Conservation (phyloP, 305 asterid genomes). For the Solanum chacoense region DNA sequence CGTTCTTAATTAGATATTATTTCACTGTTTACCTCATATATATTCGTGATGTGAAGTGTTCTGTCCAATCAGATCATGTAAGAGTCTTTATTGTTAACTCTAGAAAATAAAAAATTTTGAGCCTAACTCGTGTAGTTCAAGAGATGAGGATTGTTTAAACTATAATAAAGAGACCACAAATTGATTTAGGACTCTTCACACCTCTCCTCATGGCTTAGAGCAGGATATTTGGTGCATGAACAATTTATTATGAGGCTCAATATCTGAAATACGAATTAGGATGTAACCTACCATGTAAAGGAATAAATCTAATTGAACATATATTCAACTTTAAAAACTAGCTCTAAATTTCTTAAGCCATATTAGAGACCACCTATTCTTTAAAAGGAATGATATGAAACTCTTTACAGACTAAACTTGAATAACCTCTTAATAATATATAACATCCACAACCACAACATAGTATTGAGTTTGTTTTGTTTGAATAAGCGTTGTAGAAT, state of each 20-base stretch:
- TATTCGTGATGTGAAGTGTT: neutral
- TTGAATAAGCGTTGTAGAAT: neutral
- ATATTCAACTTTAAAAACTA: neutral
- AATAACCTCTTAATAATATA: neutral
- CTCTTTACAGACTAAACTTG: neutral
- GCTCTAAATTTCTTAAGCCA: neutral
- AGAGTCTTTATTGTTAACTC: neutral
- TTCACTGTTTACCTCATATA: neutral
- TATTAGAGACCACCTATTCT: neutral
- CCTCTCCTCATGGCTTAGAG: neutral
- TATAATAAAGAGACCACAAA: neutral
- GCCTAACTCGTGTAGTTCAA: neutral
- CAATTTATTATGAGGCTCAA: neutral
- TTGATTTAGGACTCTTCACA: neutral
- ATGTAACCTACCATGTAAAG: neutral
- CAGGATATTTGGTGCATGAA: fast-evolving
- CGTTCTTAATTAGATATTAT: neutral
- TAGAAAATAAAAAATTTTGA: neutral
- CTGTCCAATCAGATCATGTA: neutral
- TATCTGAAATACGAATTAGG: neutral
- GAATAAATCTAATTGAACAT: neutral
- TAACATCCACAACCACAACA: neutral
- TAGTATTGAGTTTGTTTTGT: neutral
- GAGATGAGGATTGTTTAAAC: neutral
- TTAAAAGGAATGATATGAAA: neutral